Percentiles rank a stretch among this genome's conserved stretches.
Evolutionary conservation across 441 rosid genomes (phyloP).

Genomic region (Codiaeum variegatum): DNA sequence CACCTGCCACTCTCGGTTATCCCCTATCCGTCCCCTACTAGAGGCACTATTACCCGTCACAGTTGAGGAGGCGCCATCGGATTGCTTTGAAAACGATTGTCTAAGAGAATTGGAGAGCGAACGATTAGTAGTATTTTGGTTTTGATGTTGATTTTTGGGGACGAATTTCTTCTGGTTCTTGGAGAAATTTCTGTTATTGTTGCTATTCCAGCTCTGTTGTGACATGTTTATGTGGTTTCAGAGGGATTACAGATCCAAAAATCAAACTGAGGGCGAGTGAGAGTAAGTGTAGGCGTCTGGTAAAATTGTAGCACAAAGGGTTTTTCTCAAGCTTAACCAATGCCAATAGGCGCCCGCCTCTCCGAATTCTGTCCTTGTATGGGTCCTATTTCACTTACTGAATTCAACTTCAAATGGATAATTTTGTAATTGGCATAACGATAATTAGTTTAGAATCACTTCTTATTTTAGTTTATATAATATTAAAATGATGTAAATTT

Average conservation of each 20-base stretch:
- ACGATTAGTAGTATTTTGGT: slow-evolving; percentile 31
- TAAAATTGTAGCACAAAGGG: too few relatives aligned
- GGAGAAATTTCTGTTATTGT: slow-evolving; percentile 26
- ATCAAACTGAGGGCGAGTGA: background rate
- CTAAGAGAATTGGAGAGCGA: slow-evolving; percentile 72
- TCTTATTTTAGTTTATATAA: too few relatives aligned
- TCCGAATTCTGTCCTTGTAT: too few relatives aligned
- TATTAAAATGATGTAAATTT: too few relatives aligned
- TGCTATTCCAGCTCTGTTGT: background rate
- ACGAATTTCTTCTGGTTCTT: slow-evolving; percentile 42
- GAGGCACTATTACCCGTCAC: slow-evolving; percentile 3
- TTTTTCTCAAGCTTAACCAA: too few relatives aligned
- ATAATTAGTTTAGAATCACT: too few relatives aligned
- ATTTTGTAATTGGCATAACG: too few relatives aligned
- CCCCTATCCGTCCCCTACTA: slow-evolving; percentile 41
- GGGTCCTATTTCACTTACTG: too few relatives aligned
- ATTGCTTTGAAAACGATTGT: slow-evolving; percentile 33
- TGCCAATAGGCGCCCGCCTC: too few relatives aligned
- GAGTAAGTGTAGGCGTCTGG: background rate
- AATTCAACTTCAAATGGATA: too few relatives aligned
- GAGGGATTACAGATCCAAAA: background rate
- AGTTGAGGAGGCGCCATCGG: slow-evolving; percentile 25
- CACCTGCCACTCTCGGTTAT: slow-evolving; percentile 39
- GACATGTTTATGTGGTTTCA: slow-evolving; percentile 37
- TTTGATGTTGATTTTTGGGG: slow-evolving; percentile 39